These are phyloP conservation scores for Citrullus mucosospermus DNA, from an alignment of 306 rosid species.

Conservation along the genomic window DNA sequence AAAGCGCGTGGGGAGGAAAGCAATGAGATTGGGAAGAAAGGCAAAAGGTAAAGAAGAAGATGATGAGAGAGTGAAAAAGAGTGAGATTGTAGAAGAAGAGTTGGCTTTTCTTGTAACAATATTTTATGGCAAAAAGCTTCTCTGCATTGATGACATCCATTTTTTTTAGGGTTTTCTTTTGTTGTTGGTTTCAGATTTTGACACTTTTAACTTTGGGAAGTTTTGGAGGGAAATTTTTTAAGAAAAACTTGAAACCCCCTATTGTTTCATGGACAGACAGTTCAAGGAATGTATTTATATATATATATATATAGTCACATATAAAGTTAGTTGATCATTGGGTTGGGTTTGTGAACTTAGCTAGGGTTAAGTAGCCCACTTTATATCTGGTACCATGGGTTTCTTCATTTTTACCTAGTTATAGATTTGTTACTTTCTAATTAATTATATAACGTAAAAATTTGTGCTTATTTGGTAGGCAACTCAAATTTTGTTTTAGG, in stretches of 20 bases:
- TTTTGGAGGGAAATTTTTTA: neutral
- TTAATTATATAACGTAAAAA: too few species aligned
- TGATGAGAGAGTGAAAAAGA: conserved; percentile 16
- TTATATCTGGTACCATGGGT: too few species aligned
- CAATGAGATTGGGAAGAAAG: conserved; percentile 17
- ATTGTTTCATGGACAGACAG: neutral
- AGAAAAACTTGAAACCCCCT: neutral
- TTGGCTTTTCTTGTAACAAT: conserved; percentile 4
- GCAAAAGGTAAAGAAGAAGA: conserved; percentile 13
- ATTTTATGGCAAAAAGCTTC: conserved; percentile 17
- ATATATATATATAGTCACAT: neutral
- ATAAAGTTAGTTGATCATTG: neutral
- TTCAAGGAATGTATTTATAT: neutral
- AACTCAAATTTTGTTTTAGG: too few species aligned
- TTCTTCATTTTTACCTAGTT: too few species aligned
- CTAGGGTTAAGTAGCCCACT: neutral
- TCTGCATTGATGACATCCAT: conserved; percentile 17
- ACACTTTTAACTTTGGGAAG: neutral
- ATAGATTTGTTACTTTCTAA: too few species aligned
- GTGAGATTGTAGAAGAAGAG: conserved; percentile 14
- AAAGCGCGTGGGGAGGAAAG: conserved; percentile 11
- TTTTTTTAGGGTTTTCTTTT: neutral
- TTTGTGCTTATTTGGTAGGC: too few species aligned
- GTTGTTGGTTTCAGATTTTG: neutral
- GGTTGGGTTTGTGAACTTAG: neutral